Percentiles rank a stretch among this genome's conserved stretches.
Evolutionary conservation across 2,329 filamentous ascomycete genomes (phyloP).

Genomic region (Diatrype stigma): DNA sequence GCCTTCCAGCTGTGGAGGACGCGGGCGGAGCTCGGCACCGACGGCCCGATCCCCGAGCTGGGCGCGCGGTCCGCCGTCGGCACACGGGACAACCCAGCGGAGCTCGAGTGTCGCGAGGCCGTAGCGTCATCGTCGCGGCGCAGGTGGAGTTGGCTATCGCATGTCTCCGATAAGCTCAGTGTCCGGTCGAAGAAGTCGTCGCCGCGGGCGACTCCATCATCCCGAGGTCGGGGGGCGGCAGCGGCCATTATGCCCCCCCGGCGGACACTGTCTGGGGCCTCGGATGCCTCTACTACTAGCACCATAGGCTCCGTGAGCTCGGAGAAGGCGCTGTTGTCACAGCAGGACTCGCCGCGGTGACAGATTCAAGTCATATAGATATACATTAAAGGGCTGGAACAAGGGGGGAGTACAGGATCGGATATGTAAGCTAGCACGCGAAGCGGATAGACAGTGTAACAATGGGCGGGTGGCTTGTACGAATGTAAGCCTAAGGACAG

Average conservation of each 20-base stretch:
- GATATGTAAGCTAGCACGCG: too few relatives aligned
- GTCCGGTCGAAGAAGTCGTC: constrained; percentile 7
- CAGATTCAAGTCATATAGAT: too few relatives aligned
- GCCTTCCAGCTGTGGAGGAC: constrained; percentile 2
- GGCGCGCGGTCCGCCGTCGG: constrained; percentile 13
- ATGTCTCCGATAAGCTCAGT: constrained; percentile 16
- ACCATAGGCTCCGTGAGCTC: not conserved
- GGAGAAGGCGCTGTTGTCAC: not conserved
- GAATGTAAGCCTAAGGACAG: too few relatives aligned
- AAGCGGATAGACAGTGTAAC: too few relatives aligned
- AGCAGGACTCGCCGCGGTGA: not conserved
- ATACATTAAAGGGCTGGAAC: too few relatives aligned
- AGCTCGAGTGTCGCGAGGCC: constrained; percentile 8
- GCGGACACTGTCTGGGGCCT: not conserved
- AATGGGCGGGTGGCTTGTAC: too few relatives aligned
- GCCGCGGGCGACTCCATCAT: not conserved
- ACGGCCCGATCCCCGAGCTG: constrained; percentile 21
- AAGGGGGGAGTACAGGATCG: too few relatives aligned
- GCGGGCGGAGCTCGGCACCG: constrained; percentile 21
- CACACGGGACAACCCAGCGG: constrained; percentile 22
- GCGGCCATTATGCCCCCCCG: not conserved
- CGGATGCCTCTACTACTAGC: not conserved
- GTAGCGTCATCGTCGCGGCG: not conserved
- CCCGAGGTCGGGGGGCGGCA: too few relatives aligned
- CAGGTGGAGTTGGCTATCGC: constrained; percentile 19